Base-by-base conservation (phyloP, 192 early-diverging fungal genomes). In the Borealophlyctis nickersoniae region DNA sequence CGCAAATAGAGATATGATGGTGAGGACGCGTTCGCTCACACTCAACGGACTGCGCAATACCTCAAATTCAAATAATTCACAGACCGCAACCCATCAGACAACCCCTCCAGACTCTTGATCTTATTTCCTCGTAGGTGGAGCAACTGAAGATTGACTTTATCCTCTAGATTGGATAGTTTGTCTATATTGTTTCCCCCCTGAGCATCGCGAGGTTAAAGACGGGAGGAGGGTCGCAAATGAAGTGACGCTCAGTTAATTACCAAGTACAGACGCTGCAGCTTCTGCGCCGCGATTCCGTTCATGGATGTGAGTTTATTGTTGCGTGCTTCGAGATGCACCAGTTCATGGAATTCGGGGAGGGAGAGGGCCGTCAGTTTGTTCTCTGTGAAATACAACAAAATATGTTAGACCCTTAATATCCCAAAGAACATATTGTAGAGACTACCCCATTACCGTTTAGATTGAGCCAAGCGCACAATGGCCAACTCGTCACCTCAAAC, bases 261-360 rank as follows among this genome's bases (percentile, higher is more conserved):
- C 57, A 84, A 50, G 52, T 84, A 84, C n/a, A 84, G 72, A 45
- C 72, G 64, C 61, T 81, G 77, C 14, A 84, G 69, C 58, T 76
- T 81, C 7, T 72, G 69, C 2, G 70, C 45, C 24, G 54, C 49
- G 19, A 84, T 55, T 14, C 70, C 64, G 27, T 11, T 36, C 24
- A 63, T 70, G 24, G 49, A 34, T 36, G 56, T 60, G 11, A 81
- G 67, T 34, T 66, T 75, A 67, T 84, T 84, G 48, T 35, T 51
- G 2, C 80, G 60, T 13, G 67, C 71, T 52, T 76, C 74, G 56
- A 84, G 64, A 53, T 81, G 79, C 9, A 76, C 22, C 23, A 84
- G 66, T 36, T 77, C 75, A 22, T 45, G 62, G 52, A 77, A 78
- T 22, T 74, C 70, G 3, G 65, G 65, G 28, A 84, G 73, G 27